A percentile compares a stretch with the other conserved stretches of the same genome.
These are phyloP conservation scores for Aurifilum marmelostoma DNA, from an alignment of 2,329 filamentous ascomycete genomes.

Conservation along the genomic window DNA sequence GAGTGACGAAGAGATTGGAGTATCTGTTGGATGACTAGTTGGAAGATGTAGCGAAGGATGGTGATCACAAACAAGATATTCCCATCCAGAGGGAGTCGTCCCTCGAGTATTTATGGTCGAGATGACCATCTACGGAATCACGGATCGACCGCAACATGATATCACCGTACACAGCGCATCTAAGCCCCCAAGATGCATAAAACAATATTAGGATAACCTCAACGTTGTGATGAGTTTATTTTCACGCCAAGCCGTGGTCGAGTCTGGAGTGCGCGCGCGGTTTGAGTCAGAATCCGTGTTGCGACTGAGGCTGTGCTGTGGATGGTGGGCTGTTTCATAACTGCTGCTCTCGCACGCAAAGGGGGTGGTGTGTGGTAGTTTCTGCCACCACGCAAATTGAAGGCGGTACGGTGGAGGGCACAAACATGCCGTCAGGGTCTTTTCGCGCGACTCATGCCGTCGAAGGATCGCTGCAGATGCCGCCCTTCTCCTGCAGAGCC, in stretches of 20 bases:
- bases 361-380: background rate
- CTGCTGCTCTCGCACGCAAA: background rate
- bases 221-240: constrained; percentile 4
- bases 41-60: background rate
- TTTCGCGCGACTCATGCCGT: background rate
- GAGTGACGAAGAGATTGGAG: background rate
- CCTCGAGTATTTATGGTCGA: background rate
- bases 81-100: background rate
- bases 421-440: background rate
- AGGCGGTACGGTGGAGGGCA: background rate
- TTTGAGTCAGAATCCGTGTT: constrained; percentile 8
- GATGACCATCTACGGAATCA: background rate
- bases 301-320: constrained; percentile 11
- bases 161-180: background rate
- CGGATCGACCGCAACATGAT: background rate
- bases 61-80: background rate
- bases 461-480: background rate
- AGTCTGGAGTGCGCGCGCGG: background rate
- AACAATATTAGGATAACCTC: background rate
- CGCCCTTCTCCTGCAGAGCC: background rate
- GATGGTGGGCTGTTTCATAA: constrained; percentile 8
- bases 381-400: background rate
- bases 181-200: background rate
- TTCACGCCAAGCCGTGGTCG: background rate
- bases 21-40: background rate